A percentile compares a stretch with the other conserved stretches of the same genome.
These are phyloP conservation scores for Smithsoniella earleae DNA, from an alignment of 163 green algal genomes.

Conservation along the genomic window DNA sequence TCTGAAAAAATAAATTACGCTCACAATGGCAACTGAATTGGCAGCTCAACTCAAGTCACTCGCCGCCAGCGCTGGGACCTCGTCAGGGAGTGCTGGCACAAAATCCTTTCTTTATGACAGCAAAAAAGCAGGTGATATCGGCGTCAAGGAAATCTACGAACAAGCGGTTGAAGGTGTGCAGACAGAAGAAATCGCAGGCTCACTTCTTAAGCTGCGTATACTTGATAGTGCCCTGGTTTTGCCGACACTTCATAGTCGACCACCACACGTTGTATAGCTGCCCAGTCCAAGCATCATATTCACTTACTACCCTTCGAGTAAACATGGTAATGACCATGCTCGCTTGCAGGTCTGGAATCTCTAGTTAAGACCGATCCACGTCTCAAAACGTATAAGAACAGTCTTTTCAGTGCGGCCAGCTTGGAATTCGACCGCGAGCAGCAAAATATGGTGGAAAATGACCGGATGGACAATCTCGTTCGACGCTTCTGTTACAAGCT, in stretches of 20 bases:
- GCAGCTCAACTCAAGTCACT: constrained; percentile 42
- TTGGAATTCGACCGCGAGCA: constrained; percentile 19
- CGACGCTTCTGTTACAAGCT: background rate
- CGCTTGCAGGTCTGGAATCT: background rate
- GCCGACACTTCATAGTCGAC: too few relatives aligned
- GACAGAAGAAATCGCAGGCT: too few relatives aligned
- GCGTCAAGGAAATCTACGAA: constrained; percentile 40
- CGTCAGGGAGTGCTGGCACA: constrained; percentile 38
- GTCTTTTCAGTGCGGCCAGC: background rate
- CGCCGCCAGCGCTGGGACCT: constrained; percentile 31
- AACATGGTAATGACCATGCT: too few relatives aligned
- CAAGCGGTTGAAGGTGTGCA: constrained; percentile 1
- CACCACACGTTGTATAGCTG: too few relatives aligned
- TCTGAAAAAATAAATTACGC: too few relatives aligned
- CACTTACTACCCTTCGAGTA: too few relatives aligned
- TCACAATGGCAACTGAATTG: constrained; percentile 35
- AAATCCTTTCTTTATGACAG: constrained; percentile 52
- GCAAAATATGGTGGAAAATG: background rate
- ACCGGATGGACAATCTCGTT: background rate
- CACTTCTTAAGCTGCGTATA: too few relatives aligned
- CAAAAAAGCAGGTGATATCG: constrained; percentile 57
- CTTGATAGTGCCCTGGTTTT: too few relatives aligned
- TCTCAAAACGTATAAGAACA: background rate
- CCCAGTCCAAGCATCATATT: too few relatives aligned
- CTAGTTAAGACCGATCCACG: background rate